These are phyloP conservation scores for Solanum chiquidenum DNA, from an alignment of 257 asterid species.

Conservation along the genomic window DNA sequence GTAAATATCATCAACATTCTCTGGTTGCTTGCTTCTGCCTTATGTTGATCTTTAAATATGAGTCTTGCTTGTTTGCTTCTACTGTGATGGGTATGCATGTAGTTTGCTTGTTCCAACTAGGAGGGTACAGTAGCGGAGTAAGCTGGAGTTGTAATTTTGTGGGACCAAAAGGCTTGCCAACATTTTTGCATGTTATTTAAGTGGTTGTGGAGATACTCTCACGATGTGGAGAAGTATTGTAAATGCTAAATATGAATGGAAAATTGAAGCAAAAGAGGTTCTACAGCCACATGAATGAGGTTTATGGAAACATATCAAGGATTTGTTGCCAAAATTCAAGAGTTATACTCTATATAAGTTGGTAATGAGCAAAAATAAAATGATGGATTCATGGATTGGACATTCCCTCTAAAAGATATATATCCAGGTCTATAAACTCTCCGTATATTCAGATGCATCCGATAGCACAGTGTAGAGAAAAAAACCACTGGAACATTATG, in stretches of 20 bases:
- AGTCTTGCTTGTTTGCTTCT: not conserved
- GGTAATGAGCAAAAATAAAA: not conserved
- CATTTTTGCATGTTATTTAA: not conserved
- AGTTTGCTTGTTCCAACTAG: not conserved
- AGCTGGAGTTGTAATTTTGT: not conserved
- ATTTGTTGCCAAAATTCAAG: not conserved
- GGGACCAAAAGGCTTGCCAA: not conserved
- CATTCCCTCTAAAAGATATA: not conserved
- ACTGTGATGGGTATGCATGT: not conserved
- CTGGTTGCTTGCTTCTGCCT: not conserved
- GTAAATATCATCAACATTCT: not conserved
- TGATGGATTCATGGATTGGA: not conserved
- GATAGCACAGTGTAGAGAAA: not conserved
- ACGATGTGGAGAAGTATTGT: not conserved
- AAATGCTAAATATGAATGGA: not conserved
- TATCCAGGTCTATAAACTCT: not conserved
- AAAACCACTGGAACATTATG: not conserved
- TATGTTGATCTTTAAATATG: not conserved
- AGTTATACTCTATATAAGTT: not conserved
- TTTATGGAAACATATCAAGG: not conserved
- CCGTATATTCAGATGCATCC: not conserved
- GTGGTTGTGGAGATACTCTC: not conserved
- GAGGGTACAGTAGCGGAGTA: not conserved
- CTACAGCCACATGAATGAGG: not conserved
- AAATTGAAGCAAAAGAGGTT: not conserved